Percentiles rank a stretch among this genome's conserved stretches.
Conservation (phyloP, 345 rosid species). For the Brassica juncea region DNA sequence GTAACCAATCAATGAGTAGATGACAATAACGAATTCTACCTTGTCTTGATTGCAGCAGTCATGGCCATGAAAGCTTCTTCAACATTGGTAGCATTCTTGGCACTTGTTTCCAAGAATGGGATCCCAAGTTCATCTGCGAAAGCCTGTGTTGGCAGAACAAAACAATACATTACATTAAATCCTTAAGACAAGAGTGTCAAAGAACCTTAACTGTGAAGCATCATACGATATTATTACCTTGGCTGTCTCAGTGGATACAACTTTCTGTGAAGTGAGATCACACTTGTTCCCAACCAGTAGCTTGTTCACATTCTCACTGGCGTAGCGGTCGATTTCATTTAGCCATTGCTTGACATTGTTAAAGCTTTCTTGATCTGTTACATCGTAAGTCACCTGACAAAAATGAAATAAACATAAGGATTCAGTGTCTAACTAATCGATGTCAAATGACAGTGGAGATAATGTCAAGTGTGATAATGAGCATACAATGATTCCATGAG, state of each 20-base stretch:
- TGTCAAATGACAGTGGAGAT: background rate
- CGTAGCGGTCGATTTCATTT: conserved; percentile 76
- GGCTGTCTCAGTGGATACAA: conserved; percentile 72
- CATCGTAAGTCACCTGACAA: conserved; percentile 74
- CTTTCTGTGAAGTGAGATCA: conserved; percentile 68
- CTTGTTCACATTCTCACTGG: conserved; percentile 79
- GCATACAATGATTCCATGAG: conserved; percentile 83
- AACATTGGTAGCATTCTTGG: conserved; percentile 68
- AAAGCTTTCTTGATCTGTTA: conserved; percentile 81
- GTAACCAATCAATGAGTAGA: background rate
- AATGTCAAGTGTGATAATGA: background rate
- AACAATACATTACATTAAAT: background rate
- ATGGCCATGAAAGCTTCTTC: conserved; percentile 86
- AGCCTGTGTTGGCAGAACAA: conserved; percentile 47
- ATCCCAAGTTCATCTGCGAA: conserved; percentile 76
- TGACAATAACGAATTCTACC: conserved; percentile 35
- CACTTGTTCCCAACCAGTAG: conserved; percentile 73
- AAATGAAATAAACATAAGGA: background rate
- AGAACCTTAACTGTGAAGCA: conserved; percentile 8
- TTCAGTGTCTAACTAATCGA: background rate
- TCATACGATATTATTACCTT: conserved; percentile 46
- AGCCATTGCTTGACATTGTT: conserved; percentile 79
- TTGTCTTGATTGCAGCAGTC: conserved; percentile 69
- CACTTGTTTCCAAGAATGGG: conserved; percentile 84
- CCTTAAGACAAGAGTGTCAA: background rate